phyloP scores from a whole-genome alignment of 768 basidiomycete genomes.

The Lactarius pseudohatsudake region DNA sequence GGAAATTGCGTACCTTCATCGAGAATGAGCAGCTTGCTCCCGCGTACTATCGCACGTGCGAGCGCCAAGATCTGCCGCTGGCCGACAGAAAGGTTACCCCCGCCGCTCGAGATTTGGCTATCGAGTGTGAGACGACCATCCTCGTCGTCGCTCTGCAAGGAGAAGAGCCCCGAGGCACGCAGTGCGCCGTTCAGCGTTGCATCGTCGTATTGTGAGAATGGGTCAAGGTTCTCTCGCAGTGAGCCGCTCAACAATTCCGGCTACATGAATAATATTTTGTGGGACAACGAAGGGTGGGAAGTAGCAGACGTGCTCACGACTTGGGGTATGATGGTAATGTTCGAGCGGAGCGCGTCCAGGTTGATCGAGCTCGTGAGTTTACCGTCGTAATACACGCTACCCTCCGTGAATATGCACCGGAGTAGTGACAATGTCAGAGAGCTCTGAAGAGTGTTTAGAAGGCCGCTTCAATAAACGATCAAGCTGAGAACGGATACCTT shows the following conservation, averaged over 20 bases:
- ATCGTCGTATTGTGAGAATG: conserved; percentile 56
- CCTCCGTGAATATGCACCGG: conserved; percentile 53
- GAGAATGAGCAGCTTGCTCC: conserved; percentile 55
- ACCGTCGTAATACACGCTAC: conserved; percentile 53
- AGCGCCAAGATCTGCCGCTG: conserved; percentile 62
- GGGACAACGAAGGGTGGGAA: not conserved
- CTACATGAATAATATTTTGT: conserved; percentile 19
- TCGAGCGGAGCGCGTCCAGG: conserved; percentile 50
- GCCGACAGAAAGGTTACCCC: conserved; percentile 51
- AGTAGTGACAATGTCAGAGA: conserved; percentile 54
- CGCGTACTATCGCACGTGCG: conserved; percentile 57
- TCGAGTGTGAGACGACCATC: conserved; percentile 45
- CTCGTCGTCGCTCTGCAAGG: conserved; percentile 40
- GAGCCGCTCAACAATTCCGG: conserved; percentile 57
- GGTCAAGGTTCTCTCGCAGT: conserved; percentile 58
- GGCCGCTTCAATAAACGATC: conserved; percentile 9
- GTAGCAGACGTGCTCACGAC: conserved; percentile 37
- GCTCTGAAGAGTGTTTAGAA: conserved; percentile 35
- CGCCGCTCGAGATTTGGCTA: conserved; percentile 44
- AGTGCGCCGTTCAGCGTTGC: conserved; percentile 49
- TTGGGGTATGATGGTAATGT: conserved; percentile 62
- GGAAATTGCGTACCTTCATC: conserved; percentile 46
- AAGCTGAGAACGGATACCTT: conserved; percentile 35
- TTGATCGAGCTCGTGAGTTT: conserved; percentile 48
- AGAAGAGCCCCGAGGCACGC: conserved; percentile 47